Evolutionary conservation across 2,329 filamentous ascomycete species (phyloP).

Genomic region (Pestalotiopsis sp.): DNA sequence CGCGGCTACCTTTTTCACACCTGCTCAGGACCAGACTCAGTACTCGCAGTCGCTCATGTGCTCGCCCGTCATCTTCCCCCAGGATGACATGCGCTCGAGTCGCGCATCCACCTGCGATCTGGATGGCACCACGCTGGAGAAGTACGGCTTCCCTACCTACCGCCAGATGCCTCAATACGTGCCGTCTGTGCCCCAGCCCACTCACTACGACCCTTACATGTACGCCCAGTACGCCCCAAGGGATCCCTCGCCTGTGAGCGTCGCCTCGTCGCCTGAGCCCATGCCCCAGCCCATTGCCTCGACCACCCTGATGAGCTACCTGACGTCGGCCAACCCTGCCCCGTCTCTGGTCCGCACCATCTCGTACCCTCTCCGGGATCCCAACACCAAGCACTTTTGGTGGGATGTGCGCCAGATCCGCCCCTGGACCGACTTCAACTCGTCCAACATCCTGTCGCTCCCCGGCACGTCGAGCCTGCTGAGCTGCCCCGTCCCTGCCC

Average conservation of each 20-base stretch:
- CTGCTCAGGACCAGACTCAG: conserved; percentile 34
- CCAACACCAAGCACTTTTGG: conserved; percentile 84
- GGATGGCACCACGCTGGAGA: conserved; percentile 66
- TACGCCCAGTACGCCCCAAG: conserved; percentile 49
- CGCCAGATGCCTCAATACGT: conserved; percentile 68
- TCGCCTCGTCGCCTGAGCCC: conserved; percentile 45
- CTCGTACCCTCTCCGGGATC: conserved; percentile 68
- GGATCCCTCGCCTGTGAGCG: conserved; percentile 41
- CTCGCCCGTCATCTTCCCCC: conserved; percentile 63
- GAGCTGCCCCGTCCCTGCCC: conserved; percentile 65
- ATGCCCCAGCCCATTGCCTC: conserved; percentile 52
- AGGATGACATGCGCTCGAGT: conserved; percentile 51
- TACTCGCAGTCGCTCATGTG: conserved; percentile 59
- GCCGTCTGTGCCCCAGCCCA: conserved; percentile 31
- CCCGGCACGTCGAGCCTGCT: conserved; percentile 75
- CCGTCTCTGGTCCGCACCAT: conserved; percentile 81
- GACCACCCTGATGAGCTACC: conserved; percentile 76
- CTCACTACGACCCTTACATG: conserved; percentile 47
- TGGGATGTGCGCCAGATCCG: conserved; percentile 91
- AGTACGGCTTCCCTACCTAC: conserved; percentile 84
- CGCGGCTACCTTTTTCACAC: conserved; percentile 40
- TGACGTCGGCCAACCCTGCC: conserved; percentile 79
- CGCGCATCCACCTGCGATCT: conserved; percentile 70
- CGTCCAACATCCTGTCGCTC: conserved; percentile 71
- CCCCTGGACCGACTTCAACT: conserved; percentile 80